Evolutionary conservation across 345 rosid species (phyloP), one percentile per base, ranked within the genome.

Genomic region (Populus alba): DNA sequence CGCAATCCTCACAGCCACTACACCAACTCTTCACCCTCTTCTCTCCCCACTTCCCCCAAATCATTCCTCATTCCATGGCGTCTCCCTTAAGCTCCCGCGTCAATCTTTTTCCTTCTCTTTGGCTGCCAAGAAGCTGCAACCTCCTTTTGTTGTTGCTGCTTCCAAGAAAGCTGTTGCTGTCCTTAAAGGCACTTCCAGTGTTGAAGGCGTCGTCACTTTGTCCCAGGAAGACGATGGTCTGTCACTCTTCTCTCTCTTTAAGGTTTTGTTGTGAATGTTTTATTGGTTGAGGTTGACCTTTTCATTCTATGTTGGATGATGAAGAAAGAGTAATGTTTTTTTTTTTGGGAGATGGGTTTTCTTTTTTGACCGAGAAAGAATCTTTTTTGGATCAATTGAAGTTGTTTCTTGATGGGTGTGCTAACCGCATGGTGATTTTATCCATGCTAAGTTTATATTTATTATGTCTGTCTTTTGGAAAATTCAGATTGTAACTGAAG

Each of bases 141-240:
- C 94, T 0, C 81, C 90, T 57, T 79, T 88, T 2, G 86, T 95
- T 31, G 83, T 88, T 12, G 92, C 94, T 66, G 91, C 88, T 68
- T 59, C 90, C 47, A 93, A 94, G 83, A 93, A 96, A 73, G 98
- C 97, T 20, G 97, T 96, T 0, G 98, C 95, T 10, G 98, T 94
- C n/a, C 90, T 96, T 55, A 93, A 87, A 82, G 98, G 99, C 13
- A 84, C 55, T 66, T 93, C 99, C 71, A 70, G 71, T 57, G 99
- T 91, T 22, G 92, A 96, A 88, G 99, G 99, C 78, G 97, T 94
- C 70, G 91, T 88, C 80, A 88, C 91, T 66, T 83, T 96, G 90
- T 83, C 89, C 47, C 99, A 96, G 80, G 97, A 90, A 7, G 90
- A 83, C 67, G 86, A 70, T 77, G 97, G 99, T 93, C 39, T 11